A percentile compares a stretch with the other conserved stretches of the same genome.
These are phyloP conservation scores for Globisporangium recalcitrans DNA, from an alignment of 352 stramenopile species.

Conservation along the genomic window DNA sequence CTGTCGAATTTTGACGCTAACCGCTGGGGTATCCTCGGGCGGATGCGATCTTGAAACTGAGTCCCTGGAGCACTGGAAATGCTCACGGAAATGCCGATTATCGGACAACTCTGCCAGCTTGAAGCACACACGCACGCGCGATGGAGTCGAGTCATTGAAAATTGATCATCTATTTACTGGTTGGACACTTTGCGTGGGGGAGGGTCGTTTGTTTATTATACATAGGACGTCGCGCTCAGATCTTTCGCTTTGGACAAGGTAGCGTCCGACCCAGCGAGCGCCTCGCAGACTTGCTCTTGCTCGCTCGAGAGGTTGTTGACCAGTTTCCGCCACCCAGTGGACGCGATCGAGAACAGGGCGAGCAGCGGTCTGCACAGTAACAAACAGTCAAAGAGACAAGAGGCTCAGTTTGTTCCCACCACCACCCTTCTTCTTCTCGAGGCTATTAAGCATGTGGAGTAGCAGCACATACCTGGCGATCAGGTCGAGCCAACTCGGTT, in stretches of 20 bases:
- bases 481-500: slow-evolving; percentile 61
- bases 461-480: slow-evolving; percentile 39
- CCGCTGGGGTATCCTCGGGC: not conserved
- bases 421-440: not conserved
- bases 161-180: not conserved
- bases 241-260: slow-evolving; percentile 14
- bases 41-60: too few relatives aligned
- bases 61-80: too few relatives aligned
- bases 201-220: slow-evolving; percentile 14
- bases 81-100: too few relatives aligned
- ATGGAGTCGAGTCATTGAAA: too few relatives aligned
- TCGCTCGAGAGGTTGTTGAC: slow-evolving; percentile 41
- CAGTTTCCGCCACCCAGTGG: slow-evolving; percentile 57
- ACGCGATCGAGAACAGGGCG: slow-evolving; percentile 63
- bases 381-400: slow-evolving; percentile 11
- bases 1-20: not conserved
- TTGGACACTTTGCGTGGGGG: not conserved
- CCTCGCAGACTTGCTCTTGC: not conserved
- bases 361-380: slow-evolving; percentile 32
- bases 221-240: not conserved
- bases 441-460: not conserved
- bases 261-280: not conserved
- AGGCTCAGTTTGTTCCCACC: not conserved
- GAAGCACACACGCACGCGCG: too few relatives aligned
- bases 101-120: too few relatives aligned